Evolutionary conservation across 2,329 filamentous ascomycete genomes (phyloP).

Genomic region (Scedosporium apiospermum): DNA sequence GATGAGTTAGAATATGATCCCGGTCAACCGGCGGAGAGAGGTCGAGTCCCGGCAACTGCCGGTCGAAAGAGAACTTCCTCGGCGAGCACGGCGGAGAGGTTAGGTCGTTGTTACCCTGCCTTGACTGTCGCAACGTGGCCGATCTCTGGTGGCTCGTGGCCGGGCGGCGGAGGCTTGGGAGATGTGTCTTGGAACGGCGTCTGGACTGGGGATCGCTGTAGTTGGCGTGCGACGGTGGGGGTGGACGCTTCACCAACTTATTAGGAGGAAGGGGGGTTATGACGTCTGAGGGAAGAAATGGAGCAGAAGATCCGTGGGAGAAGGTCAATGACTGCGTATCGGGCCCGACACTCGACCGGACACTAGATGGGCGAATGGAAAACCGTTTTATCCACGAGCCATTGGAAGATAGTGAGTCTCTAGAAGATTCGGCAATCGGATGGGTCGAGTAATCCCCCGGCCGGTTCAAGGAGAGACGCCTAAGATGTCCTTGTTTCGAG

Average conservation of each 20-base stretch:
- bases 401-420: constrained; percentile 51
- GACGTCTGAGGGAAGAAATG: constrained; percentile 38
- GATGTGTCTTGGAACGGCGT: constrained; percentile 47
- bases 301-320: constrained; percentile 57
- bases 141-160: constrained; percentile 73
- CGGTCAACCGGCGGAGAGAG: background rate
- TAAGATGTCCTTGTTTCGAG: constrained; percentile 10
- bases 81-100: background rate
- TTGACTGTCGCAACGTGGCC: constrained; percentile 47
- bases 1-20: constrained; percentile 1
- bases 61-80: constrained; percentile 25
- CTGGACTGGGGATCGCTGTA: constrained; percentile 31
- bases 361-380: constrained; percentile 58
- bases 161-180: constrained; percentile 59
- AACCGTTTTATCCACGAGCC: constrained; percentile 66
- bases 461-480: constrained; percentile 33
- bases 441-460: constrained; percentile 25
- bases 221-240: constrained; percentile 39
- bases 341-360: constrained; percentile 55
- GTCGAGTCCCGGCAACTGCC: constrained; percentile 13
- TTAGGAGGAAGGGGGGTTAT: constrained; percentile 49
- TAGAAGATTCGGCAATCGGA: constrained; percentile 31
- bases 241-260: constrained; percentile 67
- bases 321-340: constrained; percentile 56
- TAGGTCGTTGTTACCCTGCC: background rate